Conservation (phyloP, 192 early-diverging fungal genomes). For the Podila epicladia region DNA sequence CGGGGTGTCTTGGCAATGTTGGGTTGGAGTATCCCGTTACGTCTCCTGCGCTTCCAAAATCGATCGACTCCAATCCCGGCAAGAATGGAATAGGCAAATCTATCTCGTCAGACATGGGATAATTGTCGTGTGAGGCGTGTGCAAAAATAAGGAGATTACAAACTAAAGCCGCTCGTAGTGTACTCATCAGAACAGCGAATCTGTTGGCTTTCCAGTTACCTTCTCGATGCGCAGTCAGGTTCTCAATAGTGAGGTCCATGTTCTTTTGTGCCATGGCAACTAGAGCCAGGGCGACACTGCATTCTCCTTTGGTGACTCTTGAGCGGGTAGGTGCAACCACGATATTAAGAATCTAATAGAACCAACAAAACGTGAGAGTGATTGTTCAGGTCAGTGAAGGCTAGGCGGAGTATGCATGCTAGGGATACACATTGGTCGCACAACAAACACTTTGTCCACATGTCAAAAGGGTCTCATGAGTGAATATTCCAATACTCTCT, state of each 20-base stretch:
- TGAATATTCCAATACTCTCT: too few relatives aligned
- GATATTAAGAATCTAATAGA: constrained; percentile 56
- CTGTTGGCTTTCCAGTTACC: constrained; percentile 42
- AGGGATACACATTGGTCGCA: too few relatives aligned
- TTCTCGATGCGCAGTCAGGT: constrained; percentile 70
- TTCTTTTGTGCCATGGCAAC: constrained; percentile 82
- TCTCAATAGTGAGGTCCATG: constrained; percentile 78
- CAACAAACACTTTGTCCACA: too few relatives aligned
- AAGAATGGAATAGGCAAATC: constrained; percentile 71
- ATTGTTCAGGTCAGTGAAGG: not conserved
- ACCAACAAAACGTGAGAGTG: not conserved
- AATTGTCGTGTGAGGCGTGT: not conserved
- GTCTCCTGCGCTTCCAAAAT: constrained; percentile 45
- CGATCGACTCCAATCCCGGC: constrained; percentile 59
- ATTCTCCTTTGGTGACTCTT: constrained; percentile 68
- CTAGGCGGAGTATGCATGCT: too few relatives aligned
- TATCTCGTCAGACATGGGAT: constrained; percentile 4
- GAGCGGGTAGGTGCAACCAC: constrained; percentile 57
- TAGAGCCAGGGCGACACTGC: constrained; percentile 76
- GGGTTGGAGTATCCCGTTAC: constrained; percentile 16
- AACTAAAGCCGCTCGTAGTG: not conserved
- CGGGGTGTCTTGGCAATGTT: constrained; percentile 21
- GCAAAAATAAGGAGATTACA: not conserved
- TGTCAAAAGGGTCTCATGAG: too few relatives aligned
- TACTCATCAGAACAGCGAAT: not conserved